Evolutionary conservation across 164 flowering plant genomes (phyloP).

Genomic region (Annona squamosa): DNA sequence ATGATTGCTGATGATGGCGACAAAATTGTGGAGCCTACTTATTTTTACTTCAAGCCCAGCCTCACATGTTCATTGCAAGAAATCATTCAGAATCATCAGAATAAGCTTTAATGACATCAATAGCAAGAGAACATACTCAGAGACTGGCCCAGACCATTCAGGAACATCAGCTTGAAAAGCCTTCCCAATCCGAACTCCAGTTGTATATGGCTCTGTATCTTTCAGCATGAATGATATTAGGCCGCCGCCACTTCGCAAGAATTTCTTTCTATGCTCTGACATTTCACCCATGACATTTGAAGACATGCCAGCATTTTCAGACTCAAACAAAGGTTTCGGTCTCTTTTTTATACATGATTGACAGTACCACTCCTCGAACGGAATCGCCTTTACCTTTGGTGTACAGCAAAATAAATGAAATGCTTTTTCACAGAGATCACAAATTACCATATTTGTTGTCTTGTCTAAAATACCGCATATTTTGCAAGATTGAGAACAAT

Average conservation of each 20-base stretch:
- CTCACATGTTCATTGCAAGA: not conserved
- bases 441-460: constrained; percentile 51
- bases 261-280: constrained; percentile 20
- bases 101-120: not conserved
- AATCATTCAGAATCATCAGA: constrained; percentile 1
- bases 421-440: constrained; percentile 79
- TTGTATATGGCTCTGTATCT: constrained; percentile 46
- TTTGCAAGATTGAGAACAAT: constrained; percentile 41
- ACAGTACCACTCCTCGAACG: constrained; percentile 72
- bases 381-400: constrained; percentile 40
- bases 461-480: constrained; percentile 38
- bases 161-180: constrained; percentile 79
- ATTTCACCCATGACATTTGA: constrained; percentile 15
- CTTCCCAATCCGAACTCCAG: constrained; percentile 72
- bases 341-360: constrained; percentile 53
- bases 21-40: too few relatives aligned
- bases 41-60: not conserved
- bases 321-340: constrained; percentile 31
- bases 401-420: constrained; percentile 65
- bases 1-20: too few relatives aligned
- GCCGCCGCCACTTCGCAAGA: constrained; percentile 19
- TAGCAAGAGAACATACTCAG: constrained; percentile 34
- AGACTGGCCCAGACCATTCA: constrained; percentile 63
- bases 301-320: constrained; percentile 12
- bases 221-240: constrained; percentile 53